A percentile compares a stretch with the other conserved stretches of the same genome.
Evolutionary conservation across 2,329 filamentous ascomycete genomes (phyloP).

Genomic region (Plenodomus biglobosus): DNA sequence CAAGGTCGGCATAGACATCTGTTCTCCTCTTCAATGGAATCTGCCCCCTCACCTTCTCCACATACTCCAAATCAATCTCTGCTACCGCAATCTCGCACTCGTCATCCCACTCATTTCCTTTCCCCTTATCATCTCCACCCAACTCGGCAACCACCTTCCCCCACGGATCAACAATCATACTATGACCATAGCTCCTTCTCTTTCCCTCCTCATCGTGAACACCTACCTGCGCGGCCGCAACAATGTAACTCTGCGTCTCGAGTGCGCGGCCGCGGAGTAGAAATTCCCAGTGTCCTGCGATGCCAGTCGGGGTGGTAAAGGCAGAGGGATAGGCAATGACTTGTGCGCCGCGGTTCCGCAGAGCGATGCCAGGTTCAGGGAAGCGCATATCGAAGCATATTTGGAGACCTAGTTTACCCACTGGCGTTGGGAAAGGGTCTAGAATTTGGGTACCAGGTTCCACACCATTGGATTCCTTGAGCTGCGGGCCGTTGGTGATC

Average conservation of each 20-base stretch:
- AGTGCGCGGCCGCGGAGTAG: conserved; percentile 79
- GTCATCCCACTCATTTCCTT: conserved; percentile 35
- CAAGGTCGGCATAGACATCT: conserved; percentile 42
- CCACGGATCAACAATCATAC: conserved; percentile 86
- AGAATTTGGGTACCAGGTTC: conserved; percentile 59
- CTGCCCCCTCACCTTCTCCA: conserved; percentile 56
- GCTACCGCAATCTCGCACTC: conserved; percentile 49
- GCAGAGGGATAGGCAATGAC: conserved; percentile 85
- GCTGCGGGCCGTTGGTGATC: conserved; percentile 57
- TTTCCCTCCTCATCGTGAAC: conserved; percentile 65
- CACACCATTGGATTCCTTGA: conserved; percentile 68
- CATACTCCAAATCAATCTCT: conserved; percentile 57
- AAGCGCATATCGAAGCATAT: conserved; percentile 94
- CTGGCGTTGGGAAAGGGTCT: conserved; percentile 68
- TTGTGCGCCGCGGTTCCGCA: conserved; percentile 69
- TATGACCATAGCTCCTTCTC: conserved; percentile 80
- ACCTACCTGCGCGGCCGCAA: conserved; percentile 80
- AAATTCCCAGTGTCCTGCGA: conserved; percentile 76
- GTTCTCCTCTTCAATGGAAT: conserved; percentile 61
- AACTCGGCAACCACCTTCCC: conserved; percentile 70
- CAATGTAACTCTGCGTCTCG: conserved; percentile 83
- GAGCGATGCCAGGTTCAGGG: conserved; percentile 69
- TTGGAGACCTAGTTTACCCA: conserved; percentile 75
- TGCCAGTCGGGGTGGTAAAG: conserved; percentile 83
- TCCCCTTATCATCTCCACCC: conserved; percentile 54